Conservation (phyloP, 805 yeast genomes). For the Myxozyma kluyveri region DNA sequence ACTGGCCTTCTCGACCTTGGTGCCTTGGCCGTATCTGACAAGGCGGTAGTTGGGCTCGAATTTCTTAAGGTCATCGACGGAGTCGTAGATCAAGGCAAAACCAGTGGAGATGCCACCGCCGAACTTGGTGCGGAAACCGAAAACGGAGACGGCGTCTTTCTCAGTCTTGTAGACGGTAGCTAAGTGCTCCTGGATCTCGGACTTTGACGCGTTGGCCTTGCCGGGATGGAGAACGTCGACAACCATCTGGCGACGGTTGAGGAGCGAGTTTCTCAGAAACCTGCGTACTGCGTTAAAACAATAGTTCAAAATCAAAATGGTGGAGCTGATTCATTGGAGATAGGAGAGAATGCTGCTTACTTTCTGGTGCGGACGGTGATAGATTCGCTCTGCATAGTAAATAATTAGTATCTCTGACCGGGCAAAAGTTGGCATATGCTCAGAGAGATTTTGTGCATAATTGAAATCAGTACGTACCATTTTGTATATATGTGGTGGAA, state of each 20-base stretch:
- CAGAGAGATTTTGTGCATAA: no score
- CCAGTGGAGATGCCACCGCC: slow-evolving; percentile 99
- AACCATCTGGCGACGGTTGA: slow-evolving; percentile 99
- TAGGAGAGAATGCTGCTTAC: slow-evolving; percentile 32
- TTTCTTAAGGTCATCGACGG: slow-evolving; percentile 94
- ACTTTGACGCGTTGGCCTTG: slow-evolving; percentile 99
- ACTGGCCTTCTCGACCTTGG: slow-evolving; percentile 93
- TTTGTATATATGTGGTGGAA: slow-evolving; percentile 12
- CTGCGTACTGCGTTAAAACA: slow-evolving; percentile 12
- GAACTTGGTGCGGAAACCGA: slow-evolving; percentile 98
- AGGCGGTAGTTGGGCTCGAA: slow-evolving; percentile 99
- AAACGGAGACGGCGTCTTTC: slow-evolving; percentile 92
- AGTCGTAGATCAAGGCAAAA: slow-evolving; percentile 98
- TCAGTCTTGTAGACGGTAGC: slow-evolving; percentile 87
- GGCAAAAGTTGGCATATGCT: no score
- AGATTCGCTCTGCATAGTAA: slow-evolving; percentile 59
- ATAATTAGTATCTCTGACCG: neutral
- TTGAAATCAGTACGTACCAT: slow-evolving; percentile 14
- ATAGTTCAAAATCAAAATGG: no score
- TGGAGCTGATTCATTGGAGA: neutral
- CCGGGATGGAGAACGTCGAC: slow-evolving; percentile 99
- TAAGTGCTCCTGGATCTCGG: slow-evolving; percentile 93
- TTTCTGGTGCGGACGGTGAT: slow-evolving; percentile 99
- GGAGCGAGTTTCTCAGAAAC: slow-evolving; percentile 97
- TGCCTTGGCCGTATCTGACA: slow-evolving; percentile 97